Evolutionary conservation across 345 rosid species (phyloP), one percentile per base, ranked within the genome.

Genomic region (Arabis hirsuta): DNA sequence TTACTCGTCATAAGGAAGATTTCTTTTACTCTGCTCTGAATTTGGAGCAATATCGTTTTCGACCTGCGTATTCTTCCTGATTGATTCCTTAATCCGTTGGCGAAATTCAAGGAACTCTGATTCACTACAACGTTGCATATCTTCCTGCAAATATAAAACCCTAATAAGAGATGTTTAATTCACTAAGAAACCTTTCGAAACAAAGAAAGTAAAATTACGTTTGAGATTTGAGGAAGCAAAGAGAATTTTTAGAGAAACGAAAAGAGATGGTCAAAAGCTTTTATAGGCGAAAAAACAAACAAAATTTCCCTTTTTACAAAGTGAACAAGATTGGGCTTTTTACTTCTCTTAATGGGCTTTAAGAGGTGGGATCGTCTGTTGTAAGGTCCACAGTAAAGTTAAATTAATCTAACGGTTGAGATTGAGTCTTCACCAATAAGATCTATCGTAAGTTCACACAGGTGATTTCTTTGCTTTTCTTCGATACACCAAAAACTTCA

Each of bases 51-150:
- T 45, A 36, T 45, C 22, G 22, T n/a, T 67, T 65, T 71, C 86
- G 71, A 60, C 82, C 66, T 85, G 82, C 75, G 67, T 78, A 56
- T 78, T 81, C 65, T 69, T 77, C 63, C 92, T 82, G 31, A 86
- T 82, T 2, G 78, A 74, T 62, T 88, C 96, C 67, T 93, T 93
- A 46, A 86, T 50, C 39, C 74, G 78, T 71, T 82, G 83, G 71
- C 97, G 87, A 29, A 81, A 73, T 63, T 77, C 87, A 55, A 93
- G 90, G 78, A 86, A 90, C 29, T 45, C 51, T 39, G 58, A 3
- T 41, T 59, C 62, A 6, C 6, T 55, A 11, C 9, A 16, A 19
- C 12, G 7, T 20, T 20, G 45, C 63, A 31, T 68, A 20, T 16
- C 16, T 16, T 16, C 16, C 16, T 16, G 16, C 16, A 16, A 59